Conservation (phyloP, 2,329 filamentous ascomycete species). For the Raffaelea arxii region DNA sequence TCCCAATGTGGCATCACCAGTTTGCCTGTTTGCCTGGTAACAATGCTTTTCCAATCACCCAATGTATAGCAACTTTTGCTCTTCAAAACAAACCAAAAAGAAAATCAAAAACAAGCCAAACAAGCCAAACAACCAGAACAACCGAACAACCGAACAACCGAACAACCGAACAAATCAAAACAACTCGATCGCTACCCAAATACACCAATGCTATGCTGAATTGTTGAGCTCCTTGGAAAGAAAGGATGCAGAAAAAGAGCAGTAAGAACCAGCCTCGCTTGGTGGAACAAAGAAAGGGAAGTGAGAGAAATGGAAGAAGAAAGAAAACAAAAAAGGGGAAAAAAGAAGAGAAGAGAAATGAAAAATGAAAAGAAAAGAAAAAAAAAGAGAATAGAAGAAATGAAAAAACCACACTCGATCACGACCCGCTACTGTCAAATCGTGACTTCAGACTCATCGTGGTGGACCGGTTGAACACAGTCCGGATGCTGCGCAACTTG, state of each 20-base stretch:
- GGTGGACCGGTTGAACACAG: constrained; percentile 42
- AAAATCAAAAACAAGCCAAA: constrained; percentile 3
- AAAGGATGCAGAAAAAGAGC: neutral
- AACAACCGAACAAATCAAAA: no score
- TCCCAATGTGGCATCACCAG: no score
- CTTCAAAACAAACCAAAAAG: constrained; percentile 12
- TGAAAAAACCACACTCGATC: constrained; percentile 2
- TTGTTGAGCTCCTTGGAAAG: neutral
- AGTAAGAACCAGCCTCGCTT: no score
- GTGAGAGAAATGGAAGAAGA: constrained; percentile 3
- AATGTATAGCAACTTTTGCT: neutral
- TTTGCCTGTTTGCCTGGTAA: no score
- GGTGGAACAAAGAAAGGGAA: constrained; percentile 13
- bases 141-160: no score
- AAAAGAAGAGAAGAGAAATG: neutral
- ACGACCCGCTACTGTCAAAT: constrained; percentile 25
- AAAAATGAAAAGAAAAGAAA: constrained; percentile 1
- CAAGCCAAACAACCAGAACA: no score
- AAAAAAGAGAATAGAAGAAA: neutral
- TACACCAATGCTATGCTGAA: neutral
- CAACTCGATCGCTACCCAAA: neutral
- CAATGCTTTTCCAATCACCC: no score
- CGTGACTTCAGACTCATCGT: constrained; percentile 42
- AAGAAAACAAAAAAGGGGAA: neutral
- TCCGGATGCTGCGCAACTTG: constrained; percentile 40